phyloP scores from a whole-genome alignment of 768 basidiomycete species.

The Xerocomus brunneocitrinus region DNA sequence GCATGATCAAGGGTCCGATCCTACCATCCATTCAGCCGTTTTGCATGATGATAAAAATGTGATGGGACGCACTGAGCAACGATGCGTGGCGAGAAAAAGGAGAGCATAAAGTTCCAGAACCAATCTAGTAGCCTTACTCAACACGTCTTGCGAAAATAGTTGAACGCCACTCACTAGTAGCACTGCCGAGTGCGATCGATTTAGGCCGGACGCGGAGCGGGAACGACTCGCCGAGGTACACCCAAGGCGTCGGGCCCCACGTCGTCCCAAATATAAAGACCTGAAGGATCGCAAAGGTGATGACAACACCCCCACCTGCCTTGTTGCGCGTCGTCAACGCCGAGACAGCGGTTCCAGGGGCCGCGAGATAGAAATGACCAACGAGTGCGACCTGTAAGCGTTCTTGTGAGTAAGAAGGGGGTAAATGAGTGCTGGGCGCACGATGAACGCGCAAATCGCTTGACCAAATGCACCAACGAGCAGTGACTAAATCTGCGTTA shows the following conservation, averaged over 20 bases:
- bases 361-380: conserved; percentile 63
- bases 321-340: conserved; percentile 54
- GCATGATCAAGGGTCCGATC: conserved; percentile 69
- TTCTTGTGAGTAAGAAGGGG: background rate
- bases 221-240: conserved; percentile 77
- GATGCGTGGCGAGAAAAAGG: conserved; percentile 69
- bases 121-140: conserved; percentile 34
- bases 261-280: conserved; percentile 68
- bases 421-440: conserved; percentile 20
- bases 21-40: conserved; percentile 22
- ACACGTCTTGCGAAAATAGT: background rate
- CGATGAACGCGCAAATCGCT: conserved; percentile 59
- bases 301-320: conserved; percentile 59
- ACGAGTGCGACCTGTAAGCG: conserved; percentile 57
- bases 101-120: conserved; percentile 74
- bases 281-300: conserved; percentile 75
- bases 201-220: conserved; percentile 77
- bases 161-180: conserved; percentile 35
- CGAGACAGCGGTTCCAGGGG: conserved; percentile 42
- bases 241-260: conserved; percentile 77
- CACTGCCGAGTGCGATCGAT: conserved; percentile 70
- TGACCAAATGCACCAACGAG: conserved; percentile 60
- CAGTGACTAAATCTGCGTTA: conserved; percentile 43
- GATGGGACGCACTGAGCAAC: conserved; percentile 40
- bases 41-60: background rate